These are phyloP conservation scores for Albugo laibachii DNA, from an alignment of 352 stramenopile genomes.

Conservation along the genomic window DNA sequence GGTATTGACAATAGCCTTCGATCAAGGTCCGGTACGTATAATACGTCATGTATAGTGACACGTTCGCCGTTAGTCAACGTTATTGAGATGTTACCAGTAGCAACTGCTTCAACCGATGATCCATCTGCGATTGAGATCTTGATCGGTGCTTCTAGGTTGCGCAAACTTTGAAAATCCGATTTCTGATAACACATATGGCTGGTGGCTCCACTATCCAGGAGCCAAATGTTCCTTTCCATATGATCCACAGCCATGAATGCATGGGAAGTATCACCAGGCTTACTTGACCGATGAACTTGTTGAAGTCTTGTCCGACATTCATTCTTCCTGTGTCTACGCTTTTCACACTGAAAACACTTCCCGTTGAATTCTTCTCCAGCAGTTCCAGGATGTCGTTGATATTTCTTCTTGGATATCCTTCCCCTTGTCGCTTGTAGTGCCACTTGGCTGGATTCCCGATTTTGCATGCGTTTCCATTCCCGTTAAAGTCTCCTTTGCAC, in stretches of 20 bases:
- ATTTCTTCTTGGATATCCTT: not conserved
- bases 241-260: no score
- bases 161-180: conserved; percentile 1
- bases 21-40: conserved; percentile 1
- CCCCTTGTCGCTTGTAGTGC: not conserved
- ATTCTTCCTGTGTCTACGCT: conserved; percentile 1
- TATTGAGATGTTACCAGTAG: not conserved
- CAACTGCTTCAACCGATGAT: no score
- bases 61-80: not conserved
- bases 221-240: not conserved
- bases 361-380: conserved; percentile 1
- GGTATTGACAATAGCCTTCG: conserved; percentile 3
- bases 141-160: no score
- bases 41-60: conserved; percentile 1
- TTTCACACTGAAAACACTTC: conserved; percentile 1
- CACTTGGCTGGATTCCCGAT: not conserved
- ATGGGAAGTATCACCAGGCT: no score
- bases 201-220: conserved; percentile 2
- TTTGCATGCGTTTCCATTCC: not conserved
- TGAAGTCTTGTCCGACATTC: not conserved
- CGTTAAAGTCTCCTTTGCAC: not conserved
- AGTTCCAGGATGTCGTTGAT: not conserved
- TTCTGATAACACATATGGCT: conserved; percentile 4
- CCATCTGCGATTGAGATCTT: no score
- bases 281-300: no score